Conservation (phyloP, 192 early-diverging fungal genomes). For the Coemansia sp. region DNA sequence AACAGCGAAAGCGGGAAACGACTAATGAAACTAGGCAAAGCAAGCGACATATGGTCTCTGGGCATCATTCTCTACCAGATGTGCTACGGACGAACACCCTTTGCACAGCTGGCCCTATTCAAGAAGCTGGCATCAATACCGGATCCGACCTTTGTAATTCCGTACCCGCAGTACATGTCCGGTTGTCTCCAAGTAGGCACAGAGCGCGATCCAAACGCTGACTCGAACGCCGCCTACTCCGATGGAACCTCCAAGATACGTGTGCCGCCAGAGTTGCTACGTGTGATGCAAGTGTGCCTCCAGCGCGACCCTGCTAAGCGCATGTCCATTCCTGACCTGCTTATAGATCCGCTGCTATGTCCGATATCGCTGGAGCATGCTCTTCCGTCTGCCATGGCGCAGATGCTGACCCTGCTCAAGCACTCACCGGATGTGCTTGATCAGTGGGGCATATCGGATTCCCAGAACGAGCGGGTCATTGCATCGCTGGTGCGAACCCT, state of each 20-base stretch:
- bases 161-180: constrained; percentile 57
- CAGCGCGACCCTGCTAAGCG: constrained; percentile 65
- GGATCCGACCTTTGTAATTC: constrained; percentile 67
- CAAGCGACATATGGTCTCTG: constrained; percentile 90
- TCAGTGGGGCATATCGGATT: constrained; percentile 44
- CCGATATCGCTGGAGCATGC: constrained; percentile 43
- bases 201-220: constrained; percentile 33
- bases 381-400: constrained; percentile 41
- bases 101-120: constrained; percentile 66
- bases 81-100: constrained; percentile 84
- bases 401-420: constrained; percentile 47
- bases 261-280: constrained; percentile 58
- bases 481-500: constrained; percentile 23
- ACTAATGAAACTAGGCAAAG: constrained; percentile 67
- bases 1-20: constrained; percentile 34
- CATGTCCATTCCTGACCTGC: constrained; percentile 67
- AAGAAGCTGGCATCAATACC: constrained; percentile 74
- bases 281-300: constrained; percentile 71
- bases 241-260: constrained; percentile 25
- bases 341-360: constrained; percentile 64
- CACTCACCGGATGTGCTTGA: constrained; percentile 40
- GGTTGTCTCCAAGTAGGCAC: constrained; percentile 40
- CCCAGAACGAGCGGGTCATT: constrained; percentile 45
- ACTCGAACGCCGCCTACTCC: constrained; percentile 3
- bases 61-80: constrained; percentile 94